Conservation (phyloP, 768 basidiomycete species). For the Xanthoconium purpureum region DNA sequence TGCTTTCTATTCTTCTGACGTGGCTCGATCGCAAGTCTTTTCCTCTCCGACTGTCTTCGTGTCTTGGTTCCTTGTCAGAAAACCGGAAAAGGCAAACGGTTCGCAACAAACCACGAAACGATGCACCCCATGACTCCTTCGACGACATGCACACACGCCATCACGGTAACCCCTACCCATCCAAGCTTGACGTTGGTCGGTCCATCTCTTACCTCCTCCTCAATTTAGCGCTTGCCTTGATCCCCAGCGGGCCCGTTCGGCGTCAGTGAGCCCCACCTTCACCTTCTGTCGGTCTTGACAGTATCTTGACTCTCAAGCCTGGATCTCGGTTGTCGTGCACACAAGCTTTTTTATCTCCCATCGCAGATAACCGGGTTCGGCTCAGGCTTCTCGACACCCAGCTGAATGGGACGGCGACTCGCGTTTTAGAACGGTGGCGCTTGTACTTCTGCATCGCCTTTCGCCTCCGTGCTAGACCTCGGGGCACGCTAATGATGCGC, state of each 20-base stretch:
- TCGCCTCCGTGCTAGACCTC: background rate
- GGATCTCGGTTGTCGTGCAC: background rate
- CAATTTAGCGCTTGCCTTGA: background rate
- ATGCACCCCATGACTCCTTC: background rate
- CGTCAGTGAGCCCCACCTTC: background rate
- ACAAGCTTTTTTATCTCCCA: background rate
- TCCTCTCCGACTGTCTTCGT: too few relatives aligned
- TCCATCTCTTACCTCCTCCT: background rate
- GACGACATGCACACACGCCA: background rate
- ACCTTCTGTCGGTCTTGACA: background rate
- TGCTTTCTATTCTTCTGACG: too few relatives aligned
- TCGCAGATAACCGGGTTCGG: background rate
- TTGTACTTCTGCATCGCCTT: background rate
- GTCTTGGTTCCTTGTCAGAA: too few relatives aligned
- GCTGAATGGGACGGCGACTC: background rate
- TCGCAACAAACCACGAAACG: background rate
- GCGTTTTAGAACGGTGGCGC: background rate
- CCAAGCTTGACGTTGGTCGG: background rate
- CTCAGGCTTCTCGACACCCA: background rate
- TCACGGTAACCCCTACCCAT: background rate
- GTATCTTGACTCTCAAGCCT: background rate
- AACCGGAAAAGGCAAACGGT: background rate
- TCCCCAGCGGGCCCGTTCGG: conserved; percentile 1
- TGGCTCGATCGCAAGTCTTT: background rate
- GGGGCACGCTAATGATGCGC: background rate